Evolutionary conservation across 2,329 filamentous ascomycete genomes (phyloP).

Genomic region (Fusarium globosum): DNA sequence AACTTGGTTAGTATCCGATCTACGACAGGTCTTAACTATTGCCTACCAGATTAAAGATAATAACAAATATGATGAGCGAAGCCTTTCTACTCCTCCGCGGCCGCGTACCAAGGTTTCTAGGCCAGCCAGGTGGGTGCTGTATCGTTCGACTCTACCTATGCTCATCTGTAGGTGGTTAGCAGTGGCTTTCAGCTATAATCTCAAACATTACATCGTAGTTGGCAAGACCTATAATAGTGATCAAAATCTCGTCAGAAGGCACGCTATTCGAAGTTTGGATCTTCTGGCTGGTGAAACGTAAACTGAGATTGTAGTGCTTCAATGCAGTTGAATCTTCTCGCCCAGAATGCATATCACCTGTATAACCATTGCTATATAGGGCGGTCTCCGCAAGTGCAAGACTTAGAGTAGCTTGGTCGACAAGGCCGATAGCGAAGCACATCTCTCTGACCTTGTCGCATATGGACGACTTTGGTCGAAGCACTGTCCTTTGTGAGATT

Average conservation of each 20-base stretch:
- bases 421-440: conserved; percentile 8
- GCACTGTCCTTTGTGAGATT: not conserved
- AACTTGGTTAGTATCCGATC: not conserved
- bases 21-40: rapidly evolving
- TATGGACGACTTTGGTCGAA: conserved; percentile 4
- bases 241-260: not conserved
- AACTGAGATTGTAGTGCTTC: not conserved
- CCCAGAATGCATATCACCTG: not conserved
- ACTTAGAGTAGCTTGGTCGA: not conserved
- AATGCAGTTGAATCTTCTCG: not conserved
- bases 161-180: not conserved
- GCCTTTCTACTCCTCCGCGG: not conserved
- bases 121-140: not conserved
- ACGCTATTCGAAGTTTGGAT: not conserved
- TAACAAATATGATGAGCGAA: not conserved
- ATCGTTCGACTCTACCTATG: conserved; percentile 3
- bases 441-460: conserved; percentile 4
- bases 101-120: conserved; percentile 2
- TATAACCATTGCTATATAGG: not conserved
- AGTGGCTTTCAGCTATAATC: too few relatives aligned
- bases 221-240: conserved; percentile 1
- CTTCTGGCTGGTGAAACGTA: not conserved
- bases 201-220: not conserved
- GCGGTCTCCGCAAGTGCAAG: conserved; percentile 1
- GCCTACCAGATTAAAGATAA: not conserved